phyloP scores from a whole-genome alignment of 306 rosid species.

The Aeschynomene evenia region DNA sequence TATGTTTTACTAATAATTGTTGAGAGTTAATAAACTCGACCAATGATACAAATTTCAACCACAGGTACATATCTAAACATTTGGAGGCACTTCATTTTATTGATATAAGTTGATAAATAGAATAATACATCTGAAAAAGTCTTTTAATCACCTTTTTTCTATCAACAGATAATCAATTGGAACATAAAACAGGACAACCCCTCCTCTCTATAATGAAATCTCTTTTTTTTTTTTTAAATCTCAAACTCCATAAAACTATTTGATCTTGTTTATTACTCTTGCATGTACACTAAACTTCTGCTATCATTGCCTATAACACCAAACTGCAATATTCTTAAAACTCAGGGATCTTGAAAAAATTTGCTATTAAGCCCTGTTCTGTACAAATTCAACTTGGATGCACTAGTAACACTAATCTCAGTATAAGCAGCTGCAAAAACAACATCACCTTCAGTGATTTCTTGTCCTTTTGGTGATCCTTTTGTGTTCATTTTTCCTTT shows the following conservation, averaged over 20 bases:
- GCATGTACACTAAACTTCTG: constrained; percentile 42
- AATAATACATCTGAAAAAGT: constrained; percentile 26
- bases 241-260: constrained; percentile 10
- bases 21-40: background rate
- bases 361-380: constrained; percentile 77
- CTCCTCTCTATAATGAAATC: constrained; percentile 28
- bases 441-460: constrained; percentile 68
- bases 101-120: constrained; percentile 16
- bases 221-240: constrained; percentile 7
- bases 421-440: constrained; percentile 79
- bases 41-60: background rate
- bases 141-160: background rate
- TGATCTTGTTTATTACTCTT: constrained; percentile 26
- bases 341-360: constrained; percentile 47
- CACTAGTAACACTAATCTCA: constrained; percentile 53
- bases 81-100: constrained; percentile 22
- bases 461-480: constrained; percentile 36
- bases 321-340: constrained; percentile 13
- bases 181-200: background rate
- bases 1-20: background rate
- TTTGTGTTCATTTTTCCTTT: constrained; percentile 56
- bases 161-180: constrained; percentile 26
- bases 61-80: background rate
- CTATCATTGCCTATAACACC: constrained; percentile 22
- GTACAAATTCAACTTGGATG: constrained; percentile 62